A percentile compares a stretch with the other conserved stretches of the same genome.
Conservation (phyloP, 2,329 filamentous ascomycete species). For the Thielaviopsis populi region DNA sequence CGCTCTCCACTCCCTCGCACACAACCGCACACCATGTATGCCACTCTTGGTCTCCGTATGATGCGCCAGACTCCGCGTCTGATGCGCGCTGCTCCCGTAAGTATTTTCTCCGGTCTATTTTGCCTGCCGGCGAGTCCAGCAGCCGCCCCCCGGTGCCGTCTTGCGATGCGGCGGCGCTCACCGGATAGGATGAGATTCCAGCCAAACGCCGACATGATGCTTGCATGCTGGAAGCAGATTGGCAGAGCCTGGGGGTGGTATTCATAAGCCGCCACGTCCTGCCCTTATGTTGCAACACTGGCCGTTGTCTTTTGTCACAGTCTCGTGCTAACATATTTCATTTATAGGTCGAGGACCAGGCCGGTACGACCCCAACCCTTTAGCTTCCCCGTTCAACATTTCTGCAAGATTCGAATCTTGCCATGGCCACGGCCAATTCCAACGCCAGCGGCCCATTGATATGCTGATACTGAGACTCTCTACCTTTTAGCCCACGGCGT, state of each 20-base stretch:
- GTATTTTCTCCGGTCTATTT: slow-evolving; percentile 24
- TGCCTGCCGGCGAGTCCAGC: neutral
- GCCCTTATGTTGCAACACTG: neutral
- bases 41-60: slow-evolving; percentile 51
- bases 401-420: neutral
- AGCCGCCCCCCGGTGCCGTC: neutral
- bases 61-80: slow-evolving; percentile 50
- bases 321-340: slow-evolving; percentile 20
- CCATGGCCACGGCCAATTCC: neutral
- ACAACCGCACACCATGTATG: slow-evolving; percentile 39
- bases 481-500: slow-evolving; percentile 66
- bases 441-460: neutral
- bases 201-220: slow-evolving; percentile 15
- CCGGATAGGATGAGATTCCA: neutral
- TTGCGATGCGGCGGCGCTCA: slow-evolving; percentile 1
- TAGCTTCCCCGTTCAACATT: neutral
- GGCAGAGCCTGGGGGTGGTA: neutral
- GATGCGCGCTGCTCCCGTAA: slow-evolving; percentile 60
- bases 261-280: neutral
- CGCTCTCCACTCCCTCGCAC: slow-evolving; percentile 6
- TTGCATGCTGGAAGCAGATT: neutral
- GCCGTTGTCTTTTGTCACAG: neutral
- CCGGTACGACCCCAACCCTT: slow-evolving; percentile 36
- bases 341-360: slow-evolving; percentile 49
- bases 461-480: neutral